Base-by-base conservation (phyloP, 352 stramenopile genomes). In the Pythium inflatum region DNA sequence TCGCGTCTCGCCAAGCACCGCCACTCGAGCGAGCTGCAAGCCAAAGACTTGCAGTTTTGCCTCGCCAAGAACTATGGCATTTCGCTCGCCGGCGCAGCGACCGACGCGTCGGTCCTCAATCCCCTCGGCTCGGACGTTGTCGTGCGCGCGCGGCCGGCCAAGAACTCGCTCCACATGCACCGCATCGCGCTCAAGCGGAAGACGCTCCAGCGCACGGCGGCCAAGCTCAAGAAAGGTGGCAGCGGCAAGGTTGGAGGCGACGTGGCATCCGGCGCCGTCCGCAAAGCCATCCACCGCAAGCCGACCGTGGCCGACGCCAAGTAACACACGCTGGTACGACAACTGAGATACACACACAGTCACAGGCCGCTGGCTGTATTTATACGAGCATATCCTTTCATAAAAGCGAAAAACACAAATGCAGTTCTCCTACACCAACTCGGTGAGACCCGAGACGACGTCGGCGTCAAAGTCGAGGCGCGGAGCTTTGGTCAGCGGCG, bases 21-120 rank as follows among this genome's bases (percentile, higher is more conserved):
- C 13, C 84, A 86, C n/a, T 89, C 88, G 8, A 91, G 75, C 13
- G 80, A 83, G 49, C 63, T 93, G 11, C 85, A 94, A 60, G 66
- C 84, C 27, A 87, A 85, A 34, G 88, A 95, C 55, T 55, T 95
- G 36, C 88, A 95, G 75, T 88, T 95, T 28, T 91, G 78, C 61
- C 73, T 95, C 49, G 83, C 84, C 66, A 95, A 95, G 76, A 94
- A 91, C 74, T 91, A 95, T 57, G 85, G 88, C 65, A 91, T 95
- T 63, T 93, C 88, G 22, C 74, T 95, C 43, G 85, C 82, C 5
- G 86, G 86, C 14, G 63, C 55, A 27, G 40, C 57, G 4, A 34
- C 53, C 1, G 43, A 24, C 11, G 30, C 28, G 16, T 31, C 38
- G 18, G 49, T 30, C 3, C 62, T 91, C 30, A 87, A 83, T 30